Base-by-base conservation (phyloP, 768 basidiomycete species). In the Suillus alpinus region DNA sequence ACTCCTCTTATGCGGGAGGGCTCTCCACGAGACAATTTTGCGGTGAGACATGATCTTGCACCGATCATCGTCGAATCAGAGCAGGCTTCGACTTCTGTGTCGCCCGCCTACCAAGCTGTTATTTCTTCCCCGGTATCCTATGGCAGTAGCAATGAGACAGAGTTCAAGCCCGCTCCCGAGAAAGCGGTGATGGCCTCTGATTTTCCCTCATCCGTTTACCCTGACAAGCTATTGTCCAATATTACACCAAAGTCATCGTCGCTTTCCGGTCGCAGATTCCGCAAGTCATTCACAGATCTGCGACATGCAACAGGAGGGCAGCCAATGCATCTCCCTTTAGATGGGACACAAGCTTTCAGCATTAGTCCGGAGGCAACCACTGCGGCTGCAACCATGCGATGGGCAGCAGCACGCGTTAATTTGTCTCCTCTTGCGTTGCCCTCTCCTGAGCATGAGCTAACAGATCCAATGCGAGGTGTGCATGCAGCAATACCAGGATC, bases 401-500 rank as follows among this genome's bases (percentile, higher is more conserved):
- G 86, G 83, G 93, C 93, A n/a, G 92, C 87, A 3, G 84, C 89
- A 10, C 81, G 89, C 26, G 86, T 93, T 10, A 86, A 92, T 66
- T 86, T 98, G 58, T 88, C 92, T 0, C 95, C 95, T 0, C 80
- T 98, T 29, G 87, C 92, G 0, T 80, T 95, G 0, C 94, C 95
- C 2, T 92, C 89, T 12, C 95, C 95, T 0, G 95, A 98, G 69
- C 87, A 91, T 66, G 95, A 97, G 69, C 82, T 96, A 29, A 88
- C 88, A 10, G 95, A 97, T 73, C 95, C 95, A 0, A 87, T 97
- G 86, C 86, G 91, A 40, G 85, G 86, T 37, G 81, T 88, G 23
- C 86, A 82, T 9, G 80, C 89, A 29, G 77, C 84, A 9, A 82
- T 90, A 47, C 88, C 90, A 1, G 83, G 87, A 26, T 81, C 84